Conservation (phyloP, 345 rosid species). For the Corymbia maculata region DNA sequence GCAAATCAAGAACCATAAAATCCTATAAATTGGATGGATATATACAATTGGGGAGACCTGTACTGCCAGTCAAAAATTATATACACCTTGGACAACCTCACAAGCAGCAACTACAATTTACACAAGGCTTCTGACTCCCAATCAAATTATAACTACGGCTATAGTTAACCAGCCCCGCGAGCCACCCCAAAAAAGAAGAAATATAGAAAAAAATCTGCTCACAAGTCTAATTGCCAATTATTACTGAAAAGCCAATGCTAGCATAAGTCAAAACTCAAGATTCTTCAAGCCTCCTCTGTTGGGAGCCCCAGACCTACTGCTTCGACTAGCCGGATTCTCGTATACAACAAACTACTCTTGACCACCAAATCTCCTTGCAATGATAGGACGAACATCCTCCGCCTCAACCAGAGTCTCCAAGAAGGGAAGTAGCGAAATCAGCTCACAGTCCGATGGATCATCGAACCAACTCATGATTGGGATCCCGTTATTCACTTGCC, state of each 20-base stretch:
- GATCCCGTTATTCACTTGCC: constrained; percentile 93
- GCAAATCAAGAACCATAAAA: neutral
- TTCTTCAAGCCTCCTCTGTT: neutral
- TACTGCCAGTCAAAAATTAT: constrained; percentile 1
- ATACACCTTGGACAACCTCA: neutral
- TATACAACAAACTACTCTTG: constrained; percentile 20
- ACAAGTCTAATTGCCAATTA: neutral
- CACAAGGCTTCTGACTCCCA: neutral
- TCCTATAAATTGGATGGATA: neutral
- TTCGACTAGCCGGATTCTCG: neutral
- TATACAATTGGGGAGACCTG: neutral
- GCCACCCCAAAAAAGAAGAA: neutral
- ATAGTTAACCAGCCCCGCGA: neutral
- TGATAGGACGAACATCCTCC: constrained; percentile 90
- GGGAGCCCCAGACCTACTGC: neutral
- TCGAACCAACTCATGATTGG: constrained; percentile 96
- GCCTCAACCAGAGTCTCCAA: constrained; percentile 75
- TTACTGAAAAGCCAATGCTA: neutral
- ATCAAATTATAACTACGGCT: neutral
- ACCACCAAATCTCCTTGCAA: constrained; percentile 79
- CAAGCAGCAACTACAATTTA: neutral
- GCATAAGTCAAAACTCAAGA: neutral
- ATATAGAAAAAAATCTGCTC: neutral
- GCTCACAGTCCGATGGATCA: constrained; percentile 80
- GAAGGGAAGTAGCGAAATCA: constrained; percentile 83